Evolutionary conservation across 192 early-diverging fungal genomes (phyloP).

Genomic region (Dissophora ornata): DNA sequence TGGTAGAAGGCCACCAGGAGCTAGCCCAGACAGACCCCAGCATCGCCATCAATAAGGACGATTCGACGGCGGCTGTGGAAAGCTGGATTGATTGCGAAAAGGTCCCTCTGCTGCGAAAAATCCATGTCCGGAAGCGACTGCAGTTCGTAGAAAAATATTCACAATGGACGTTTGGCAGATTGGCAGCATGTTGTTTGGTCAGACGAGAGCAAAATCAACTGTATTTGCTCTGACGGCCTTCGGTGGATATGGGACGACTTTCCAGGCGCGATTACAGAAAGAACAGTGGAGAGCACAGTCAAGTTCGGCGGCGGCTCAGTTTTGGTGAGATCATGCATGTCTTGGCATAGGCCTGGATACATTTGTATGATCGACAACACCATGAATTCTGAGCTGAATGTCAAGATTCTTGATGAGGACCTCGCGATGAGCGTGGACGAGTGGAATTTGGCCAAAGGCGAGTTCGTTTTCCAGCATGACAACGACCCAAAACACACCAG

Average conservation of each 20-base stretch:
- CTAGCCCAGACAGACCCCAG: too few species aligned
- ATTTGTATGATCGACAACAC: constrained; percentile 26
- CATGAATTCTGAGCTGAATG: constrained; percentile 13
- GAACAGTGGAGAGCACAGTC: constrained; percentile 17
- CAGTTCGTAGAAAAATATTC: too few species aligned
- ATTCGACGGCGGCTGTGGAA: too few species aligned
- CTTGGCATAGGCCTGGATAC: constrained; percentile 22
- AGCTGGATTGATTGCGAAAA: too few species aligned
- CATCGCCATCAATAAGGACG: too few species aligned
- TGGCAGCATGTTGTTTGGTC: constrained; percentile 18
- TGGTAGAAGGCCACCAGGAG: too few species aligned
- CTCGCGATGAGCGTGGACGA: constrained; percentile 14
- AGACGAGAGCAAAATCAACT: constrained; percentile 25
- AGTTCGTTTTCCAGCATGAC: constrained; percentile 52
- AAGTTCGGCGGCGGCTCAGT: constrained; percentile 22
- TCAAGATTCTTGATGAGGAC: constrained; percentile 27
- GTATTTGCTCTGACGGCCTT: constrained; percentile 28
- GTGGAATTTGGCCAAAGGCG: constrained; percentile 13
- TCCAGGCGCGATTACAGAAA: neutral
- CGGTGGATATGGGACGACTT: constrained; percentile 27
- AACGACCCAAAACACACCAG: constrained; percentile 54
- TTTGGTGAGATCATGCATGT: constrained; percentile 20
- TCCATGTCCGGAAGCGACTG: too few species aligned
- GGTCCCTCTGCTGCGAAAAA: too few species aligned
- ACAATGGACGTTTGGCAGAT: too few species aligned